Base-by-base conservation (phyloP, 1,284 basidiomycete species). In the Cutaneotrichosporon spelunceum region DNA sequence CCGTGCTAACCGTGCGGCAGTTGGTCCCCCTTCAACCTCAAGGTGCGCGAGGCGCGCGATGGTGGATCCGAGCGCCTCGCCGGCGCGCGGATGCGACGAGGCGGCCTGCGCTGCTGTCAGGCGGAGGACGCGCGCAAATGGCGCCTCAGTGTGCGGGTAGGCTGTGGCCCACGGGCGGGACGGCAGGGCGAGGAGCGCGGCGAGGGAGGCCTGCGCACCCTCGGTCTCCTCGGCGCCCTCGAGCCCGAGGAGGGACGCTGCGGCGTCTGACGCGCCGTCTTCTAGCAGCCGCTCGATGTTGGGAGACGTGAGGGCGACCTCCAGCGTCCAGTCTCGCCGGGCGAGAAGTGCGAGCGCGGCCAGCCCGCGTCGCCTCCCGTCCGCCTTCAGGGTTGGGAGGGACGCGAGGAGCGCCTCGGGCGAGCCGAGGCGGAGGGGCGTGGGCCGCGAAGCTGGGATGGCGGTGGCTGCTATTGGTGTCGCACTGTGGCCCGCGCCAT, bases 191-290 rank as follows among this genome's bases (percentile, higher is more conserved):
- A 57, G 33, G 3, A 56, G 34, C 3, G 54, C 59, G 9, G 21
- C 14, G 5, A 47, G 48, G 7, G 53, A 33, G 14, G 39, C 7
- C 3, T 27, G 10, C 8, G 29, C 33, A 14, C 14, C 33, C 9
- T 23, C 11, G 24, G 23, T 14, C 16, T 29, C 24, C 10, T 64
- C 45, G n/a, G 61, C 27, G 5, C 59, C 24, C 10, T 64, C 45
- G n/a, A 64, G 33, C 2, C 59, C 63, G 19, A 64, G 63, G 19
- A 64, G 23, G 1, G 63, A 58, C 4, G 29, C 30, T 14, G 54
- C 21, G 3, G 53, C 52, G 0, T 5, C 39, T 0, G 50, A 55
- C 1, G 52, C 44, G 2, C 45, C 44, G 2, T 33, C 58, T 14
- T 36, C 52, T 36, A 21, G 9, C 27, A 61, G 56, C 2, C 11